phyloP scores from a whole-genome alignment of 257 asterid species.

The Nicotiana undulata region DNA sequence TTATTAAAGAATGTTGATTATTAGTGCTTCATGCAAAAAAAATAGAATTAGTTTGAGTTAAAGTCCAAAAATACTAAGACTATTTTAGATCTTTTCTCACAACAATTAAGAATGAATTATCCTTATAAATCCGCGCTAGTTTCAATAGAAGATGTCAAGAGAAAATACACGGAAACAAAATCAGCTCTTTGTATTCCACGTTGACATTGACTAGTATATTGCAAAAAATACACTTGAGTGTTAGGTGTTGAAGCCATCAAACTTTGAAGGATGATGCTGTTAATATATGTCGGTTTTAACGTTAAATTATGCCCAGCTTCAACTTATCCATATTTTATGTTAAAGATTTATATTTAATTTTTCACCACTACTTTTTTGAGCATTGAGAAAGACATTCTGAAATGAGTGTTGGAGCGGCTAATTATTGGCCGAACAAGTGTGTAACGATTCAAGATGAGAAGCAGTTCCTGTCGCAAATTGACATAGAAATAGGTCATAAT shows the following conservation, averaged over 20 bases:
- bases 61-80: too few species aligned
- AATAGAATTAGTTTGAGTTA: too few species aligned
- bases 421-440: background rate
- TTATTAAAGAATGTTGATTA: too few species aligned
- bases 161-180: background rate
- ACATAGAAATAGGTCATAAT: background rate
- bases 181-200: background rate
- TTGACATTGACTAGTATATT: background rate
- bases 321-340: too few species aligned
- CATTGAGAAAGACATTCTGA: background rate
- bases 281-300: too few species aligned
- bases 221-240: background rate
- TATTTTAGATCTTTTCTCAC: too few species aligned
- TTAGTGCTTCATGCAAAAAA: too few species aligned
- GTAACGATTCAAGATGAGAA: too few species aligned
- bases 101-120: background rate
- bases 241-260: conserved; percentile 5
- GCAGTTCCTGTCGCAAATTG: too few species aligned
- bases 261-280: background rate
- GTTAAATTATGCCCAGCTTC: background rate
- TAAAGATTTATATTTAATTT: background rate
- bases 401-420: background rate
- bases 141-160: background rate
- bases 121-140: background rate
- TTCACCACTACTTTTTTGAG: background rate